Conservation (phyloP, 2,329 filamentous ascomycete species). For the Dactylellina leptospora region DNA sequence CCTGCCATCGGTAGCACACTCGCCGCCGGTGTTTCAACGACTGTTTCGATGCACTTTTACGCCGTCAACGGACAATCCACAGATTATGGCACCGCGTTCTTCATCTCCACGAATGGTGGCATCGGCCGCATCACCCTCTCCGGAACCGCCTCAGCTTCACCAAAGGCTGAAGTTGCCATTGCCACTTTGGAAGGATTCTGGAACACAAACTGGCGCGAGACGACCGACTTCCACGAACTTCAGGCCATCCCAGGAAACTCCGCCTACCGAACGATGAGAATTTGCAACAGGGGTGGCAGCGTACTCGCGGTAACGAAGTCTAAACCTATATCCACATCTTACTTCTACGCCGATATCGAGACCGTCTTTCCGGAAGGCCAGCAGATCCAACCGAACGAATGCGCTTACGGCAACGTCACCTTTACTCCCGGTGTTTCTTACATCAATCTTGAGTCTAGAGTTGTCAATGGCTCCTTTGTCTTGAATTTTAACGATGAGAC, state of each 20-base stretch:
- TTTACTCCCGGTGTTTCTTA: constrained; percentile 56
- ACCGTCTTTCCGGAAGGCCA: constrained; percentile 47
- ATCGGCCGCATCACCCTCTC: constrained; percentile 59
- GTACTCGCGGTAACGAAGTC: constrained; percentile 61
- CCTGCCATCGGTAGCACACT: constrained; percentile 58
- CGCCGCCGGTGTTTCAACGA: constrained; percentile 58
- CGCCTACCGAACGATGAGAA: constrained; percentile 59
- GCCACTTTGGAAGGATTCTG: constrained; percentile 60
- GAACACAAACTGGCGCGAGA: constrained; percentile 56
- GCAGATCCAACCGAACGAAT: constrained; percentile 58
- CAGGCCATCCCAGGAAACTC: constrained; percentile 56
- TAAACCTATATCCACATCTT: constrained; percentile 55
- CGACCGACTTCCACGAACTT: constrained; percentile 27
- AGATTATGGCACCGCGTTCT: constrained; percentile 59
- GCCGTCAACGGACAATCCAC: constrained; percentile 57
- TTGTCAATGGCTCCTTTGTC: constrained; percentile 59
- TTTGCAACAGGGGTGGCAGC: constrained; percentile 61
- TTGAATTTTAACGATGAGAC: constrained; percentile 62
- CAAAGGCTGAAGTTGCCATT: constrained; percentile 60
- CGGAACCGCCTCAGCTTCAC: constrained; percentile 59
- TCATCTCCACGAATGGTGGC: constrained; percentile 61
- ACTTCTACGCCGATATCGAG: constrained; percentile 49
- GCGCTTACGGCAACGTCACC: constrained; percentile 59
- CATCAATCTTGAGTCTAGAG: constrained; percentile 53
- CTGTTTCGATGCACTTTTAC: constrained; percentile 60